phyloP scores from a whole-genome alignment of 2,329 filamentous ascomycete genomes.

The Neofusicoccum sp. region DNA sequence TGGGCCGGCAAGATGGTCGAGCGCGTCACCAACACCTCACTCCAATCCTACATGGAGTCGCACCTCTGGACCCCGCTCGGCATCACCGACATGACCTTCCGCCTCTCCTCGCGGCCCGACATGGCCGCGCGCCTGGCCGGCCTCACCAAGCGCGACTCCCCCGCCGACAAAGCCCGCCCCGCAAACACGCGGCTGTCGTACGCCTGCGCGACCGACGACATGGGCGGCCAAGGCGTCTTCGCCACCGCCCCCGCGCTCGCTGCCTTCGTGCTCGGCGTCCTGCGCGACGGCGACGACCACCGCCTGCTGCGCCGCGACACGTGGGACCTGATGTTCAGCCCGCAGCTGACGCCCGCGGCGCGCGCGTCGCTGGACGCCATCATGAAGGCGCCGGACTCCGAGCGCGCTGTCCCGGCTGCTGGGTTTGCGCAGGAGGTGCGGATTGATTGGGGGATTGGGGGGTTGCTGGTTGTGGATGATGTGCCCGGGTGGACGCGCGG shows the following conservation, averaged over 20 bases:
- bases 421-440: constrained; percentile 21
- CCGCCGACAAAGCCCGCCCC: constrained; percentile 21
- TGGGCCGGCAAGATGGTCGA: constrained; percentile 29
- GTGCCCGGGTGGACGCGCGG: constrained; percentile 25
- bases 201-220: not conserved
- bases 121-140: constrained; percentile 19
- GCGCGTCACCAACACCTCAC: constrained; percentile 22
- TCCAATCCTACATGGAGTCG: constrained; percentile 28
- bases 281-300: constrained; percentile 28
- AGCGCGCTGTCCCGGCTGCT: constrained; percentile 19
- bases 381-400: not conserved
- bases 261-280: constrained; percentile 31
- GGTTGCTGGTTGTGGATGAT: constrained; percentile 28
- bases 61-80: constrained; percentile 27
- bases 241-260: constrained; percentile 27
- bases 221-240: constrained; percentile 18
- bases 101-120: constrained; percentile 15
- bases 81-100: constrained; percentile 28
- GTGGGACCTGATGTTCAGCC: constrained; percentile 31
- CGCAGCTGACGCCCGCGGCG: constrained; percentile 25
- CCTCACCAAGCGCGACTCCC: constrained; percentile 25
- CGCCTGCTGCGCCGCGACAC: constrained; percentile 27
- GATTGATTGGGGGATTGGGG: constrained; percentile 34
- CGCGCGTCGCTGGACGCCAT: constrained; percentile 14
- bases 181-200: constrained; percentile 21